Conservation (phyloP, 2,329 filamentous ascomycete genomes). For the Westerdykella sp. region DNA sequence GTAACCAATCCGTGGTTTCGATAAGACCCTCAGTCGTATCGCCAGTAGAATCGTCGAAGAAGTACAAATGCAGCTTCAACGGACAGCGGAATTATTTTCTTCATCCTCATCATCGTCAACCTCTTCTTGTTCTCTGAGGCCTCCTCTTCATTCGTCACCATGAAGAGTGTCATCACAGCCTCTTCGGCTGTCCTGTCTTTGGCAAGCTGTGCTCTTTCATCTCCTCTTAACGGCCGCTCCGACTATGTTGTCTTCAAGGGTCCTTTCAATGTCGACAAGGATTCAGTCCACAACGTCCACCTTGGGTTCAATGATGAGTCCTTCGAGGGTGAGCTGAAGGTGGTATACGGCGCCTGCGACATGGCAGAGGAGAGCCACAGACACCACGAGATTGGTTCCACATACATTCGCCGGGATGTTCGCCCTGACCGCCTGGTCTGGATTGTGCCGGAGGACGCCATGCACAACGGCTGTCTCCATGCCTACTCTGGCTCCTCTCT, state of each 20-base stretch:
- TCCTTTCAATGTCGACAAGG: constrained; percentile 29
- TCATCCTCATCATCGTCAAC: neutral
- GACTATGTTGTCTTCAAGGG: constrained; percentile 26
- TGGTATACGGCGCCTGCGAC: constrained; percentile 44
- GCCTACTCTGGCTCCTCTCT: constrained; percentile 38
- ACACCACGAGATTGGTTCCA: constrained; percentile 42
- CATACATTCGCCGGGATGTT: constrained; percentile 26
- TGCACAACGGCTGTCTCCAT: constrained; percentile 40
- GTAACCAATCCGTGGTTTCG: too few relatives aligned
- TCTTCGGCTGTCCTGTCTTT: constrained; percentile 24
- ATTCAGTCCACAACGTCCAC: constrained; percentile 47
- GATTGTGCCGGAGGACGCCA: constrained; percentile 40
- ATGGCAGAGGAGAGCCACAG: constrained; percentile 29
- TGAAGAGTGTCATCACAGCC: constrained; percentile 24
- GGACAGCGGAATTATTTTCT: too few relatives aligned
- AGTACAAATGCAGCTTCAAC: too few relatives aligned
- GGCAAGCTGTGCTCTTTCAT: constrained; percentile 15
- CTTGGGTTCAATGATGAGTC: constrained; percentile 37
- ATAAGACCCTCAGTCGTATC: too few relatives aligned
- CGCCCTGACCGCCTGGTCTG: constrained; percentile 45
- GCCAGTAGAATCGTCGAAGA: too few relatives aligned
- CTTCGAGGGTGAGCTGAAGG: constrained; percentile 40
- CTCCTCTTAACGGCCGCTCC: constrained; percentile 15
- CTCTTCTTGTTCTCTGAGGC: too few relatives aligned
- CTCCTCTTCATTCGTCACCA: neutral